Conservation (phyloP, 139 green algal genomes). For the Limnomonas spitsbergensis region DNA sequence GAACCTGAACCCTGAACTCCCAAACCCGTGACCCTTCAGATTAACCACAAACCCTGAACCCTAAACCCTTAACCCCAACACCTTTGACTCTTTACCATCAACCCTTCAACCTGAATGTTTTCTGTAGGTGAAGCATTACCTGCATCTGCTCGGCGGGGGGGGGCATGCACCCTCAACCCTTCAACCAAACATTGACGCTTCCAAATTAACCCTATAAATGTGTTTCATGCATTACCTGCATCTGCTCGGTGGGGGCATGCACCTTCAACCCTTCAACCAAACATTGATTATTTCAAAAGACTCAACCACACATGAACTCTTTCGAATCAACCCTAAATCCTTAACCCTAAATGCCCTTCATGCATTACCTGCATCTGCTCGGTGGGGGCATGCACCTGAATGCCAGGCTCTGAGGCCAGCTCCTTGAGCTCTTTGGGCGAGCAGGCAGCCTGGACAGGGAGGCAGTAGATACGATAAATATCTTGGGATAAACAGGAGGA, state of each 20-base stretch:
- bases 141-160: no score
- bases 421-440: slow-evolving; percentile 96
- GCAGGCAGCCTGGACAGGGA: slow-evolving; percentile 72
- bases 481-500: no score
- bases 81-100: neutral
- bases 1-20: no score
- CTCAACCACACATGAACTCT: neutral
- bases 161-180: neutral
- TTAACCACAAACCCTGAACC: no score
- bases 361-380: slow-evolving; percentile 36
- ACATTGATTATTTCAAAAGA: neutral
- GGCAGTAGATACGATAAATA: neutral
- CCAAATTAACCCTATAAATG: neutral
- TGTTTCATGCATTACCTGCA: slow-evolving; percentile 41
- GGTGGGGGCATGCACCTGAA: slow-evolving; percentile 34
- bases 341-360: slow-evolving; percentile 31
- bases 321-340: neutral
- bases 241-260: slow-evolving; percentile 11
- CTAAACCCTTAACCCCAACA: neutral
- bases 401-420: slow-evolving; percentile 59
- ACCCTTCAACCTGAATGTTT: neutral
- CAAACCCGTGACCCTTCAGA: no score
- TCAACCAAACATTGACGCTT: neutral
- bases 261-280: neutral
- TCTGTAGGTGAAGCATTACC: no score